Conservation (phyloP, 768 basidiomycete species). For the Leccinum rimulosum region DNA sequence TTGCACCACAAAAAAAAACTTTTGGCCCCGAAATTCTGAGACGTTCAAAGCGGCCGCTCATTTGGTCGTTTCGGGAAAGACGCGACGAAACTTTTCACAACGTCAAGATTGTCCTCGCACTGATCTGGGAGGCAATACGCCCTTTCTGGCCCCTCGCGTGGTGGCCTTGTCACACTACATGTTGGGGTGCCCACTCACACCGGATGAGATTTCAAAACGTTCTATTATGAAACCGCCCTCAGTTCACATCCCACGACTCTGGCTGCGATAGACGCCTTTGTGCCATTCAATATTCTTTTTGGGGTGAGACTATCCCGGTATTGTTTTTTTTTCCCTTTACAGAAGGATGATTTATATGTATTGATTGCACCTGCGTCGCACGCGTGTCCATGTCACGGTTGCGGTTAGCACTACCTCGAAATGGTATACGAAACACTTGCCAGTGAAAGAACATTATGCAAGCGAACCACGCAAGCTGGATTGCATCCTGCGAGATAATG, state of each 20-base stretch:
- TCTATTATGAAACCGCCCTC: constrained; percentile 75
- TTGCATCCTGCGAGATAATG: constrained; percentile 48
- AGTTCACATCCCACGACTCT: constrained; percentile 55
- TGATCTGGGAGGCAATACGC: constrained; percentile 68
- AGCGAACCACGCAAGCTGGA: constrained; percentile 39
- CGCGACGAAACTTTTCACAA: constrained; percentile 58
- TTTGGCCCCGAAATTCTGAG: constrained; percentile 81
- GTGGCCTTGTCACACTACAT: constrained; percentile 66
- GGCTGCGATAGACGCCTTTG: constrained; percentile 50
- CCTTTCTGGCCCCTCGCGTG: constrained; percentile 64
- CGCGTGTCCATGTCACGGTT: constrained; percentile 27
- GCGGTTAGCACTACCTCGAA: constrained; percentile 53
- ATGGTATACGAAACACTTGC: constrained; percentile 62
- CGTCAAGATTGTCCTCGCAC: constrained; percentile 66
- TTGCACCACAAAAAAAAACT: constrained; percentile 25
- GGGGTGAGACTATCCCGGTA: constrained; percentile 80
- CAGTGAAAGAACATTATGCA: constrained; percentile 48
- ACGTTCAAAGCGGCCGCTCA: constrained; percentile 81
- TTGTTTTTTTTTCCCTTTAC: constrained; percentile 9
- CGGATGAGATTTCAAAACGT: constrained; percentile 69
- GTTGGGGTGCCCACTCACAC: constrained; percentile 62
- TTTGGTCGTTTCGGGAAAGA: constrained; percentile 69
- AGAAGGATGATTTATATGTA: background rate
- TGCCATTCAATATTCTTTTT: constrained; percentile 54
- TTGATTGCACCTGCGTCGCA: constrained; percentile 3